Conservation (phyloP, 306 rosid species). For the Casuarina cunninghamiana region DNA sequence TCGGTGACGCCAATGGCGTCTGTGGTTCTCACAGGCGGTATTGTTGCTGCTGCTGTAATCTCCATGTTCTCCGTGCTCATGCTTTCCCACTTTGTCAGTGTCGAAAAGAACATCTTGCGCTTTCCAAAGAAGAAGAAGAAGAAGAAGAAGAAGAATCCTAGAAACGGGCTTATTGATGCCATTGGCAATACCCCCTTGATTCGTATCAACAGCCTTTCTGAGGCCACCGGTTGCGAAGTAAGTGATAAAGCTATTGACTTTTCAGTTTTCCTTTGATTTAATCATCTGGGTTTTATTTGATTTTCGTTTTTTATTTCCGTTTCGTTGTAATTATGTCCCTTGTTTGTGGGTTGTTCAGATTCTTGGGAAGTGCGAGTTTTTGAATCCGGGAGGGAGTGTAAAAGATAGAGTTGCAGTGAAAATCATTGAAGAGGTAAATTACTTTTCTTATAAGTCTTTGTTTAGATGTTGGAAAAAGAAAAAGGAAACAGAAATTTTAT, state of each 20-base stretch:
- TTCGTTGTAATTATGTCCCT: background rate
- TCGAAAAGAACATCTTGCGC: conserved; percentile 17
- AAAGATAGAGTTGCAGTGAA: conserved; percentile 90
- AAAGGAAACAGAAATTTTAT: background rate
- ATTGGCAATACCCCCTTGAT: conserved; percentile 90
- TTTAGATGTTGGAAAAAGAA: background rate
- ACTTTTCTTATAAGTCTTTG: background rate
- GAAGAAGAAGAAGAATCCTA: conserved; percentile 12
- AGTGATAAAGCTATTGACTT: background rate
- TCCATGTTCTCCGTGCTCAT: conserved; percentile 38
- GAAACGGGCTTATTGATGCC: conserved; percentile 62
- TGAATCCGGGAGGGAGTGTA: conserved; percentile 97
- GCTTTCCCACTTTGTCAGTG: conserved; percentile 40
- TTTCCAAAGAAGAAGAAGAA: conserved; percentile 25
- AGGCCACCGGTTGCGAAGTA: conserved; percentile 91
- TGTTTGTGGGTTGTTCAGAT: conserved; percentile 44
- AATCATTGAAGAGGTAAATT: conserved; percentile 75
- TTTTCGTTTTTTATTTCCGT: background rate
- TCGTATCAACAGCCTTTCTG: conserved; percentile 84
- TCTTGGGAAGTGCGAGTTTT: conserved; percentile 88
- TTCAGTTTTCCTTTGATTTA: background rate
- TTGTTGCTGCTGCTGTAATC: conserved; percentile 40
- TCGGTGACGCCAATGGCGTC: conserved; percentile 50
- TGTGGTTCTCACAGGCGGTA: conserved; percentile 53
- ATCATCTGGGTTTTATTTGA: conserved; percentile 11